These are phyloP conservation scores for Dacryopinax spathularia DNA, from an alignment of 768 basidiomycete genomes.

Conservation along the genomic window DNA sequence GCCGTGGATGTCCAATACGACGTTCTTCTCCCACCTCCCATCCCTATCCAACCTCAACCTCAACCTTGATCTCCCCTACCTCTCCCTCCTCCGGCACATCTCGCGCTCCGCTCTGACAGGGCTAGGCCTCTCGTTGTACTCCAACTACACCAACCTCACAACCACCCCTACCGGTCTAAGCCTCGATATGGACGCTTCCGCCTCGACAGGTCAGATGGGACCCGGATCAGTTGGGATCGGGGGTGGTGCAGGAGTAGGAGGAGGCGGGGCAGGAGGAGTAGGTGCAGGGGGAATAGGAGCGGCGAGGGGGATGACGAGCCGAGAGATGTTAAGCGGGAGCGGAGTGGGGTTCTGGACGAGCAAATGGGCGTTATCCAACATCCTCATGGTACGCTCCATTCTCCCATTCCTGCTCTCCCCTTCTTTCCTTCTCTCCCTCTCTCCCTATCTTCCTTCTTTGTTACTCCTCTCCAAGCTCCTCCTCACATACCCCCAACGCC, in stretches of 20 bases:
- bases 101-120: background rate
- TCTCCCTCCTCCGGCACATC: background rate
- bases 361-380: background rate
- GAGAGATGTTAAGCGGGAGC: background rate
- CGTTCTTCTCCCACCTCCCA: constrained; percentile 14
- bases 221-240: background rate
- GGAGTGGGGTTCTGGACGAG: background rate
- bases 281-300: background rate
- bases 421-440: background rate
- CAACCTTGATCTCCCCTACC: constrained; percentile 4
- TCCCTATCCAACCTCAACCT: background rate
- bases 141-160: background rate
- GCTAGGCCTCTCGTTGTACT: background rate
- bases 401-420: too few species aligned
- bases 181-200: background rate
- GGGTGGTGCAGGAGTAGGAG: background rate
- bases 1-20: too few species aligned
- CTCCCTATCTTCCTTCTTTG: background rate
- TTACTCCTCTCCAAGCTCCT: background rate
- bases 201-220: background rate
- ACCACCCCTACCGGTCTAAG: background rate
- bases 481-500: background rate
- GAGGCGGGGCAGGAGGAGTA: background rate
- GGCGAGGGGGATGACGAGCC: background rate
- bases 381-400: background rate